Evolutionary conservation across 305 asterid species (phyloP).

Genomic region (Solanum hybrid): DNA sequence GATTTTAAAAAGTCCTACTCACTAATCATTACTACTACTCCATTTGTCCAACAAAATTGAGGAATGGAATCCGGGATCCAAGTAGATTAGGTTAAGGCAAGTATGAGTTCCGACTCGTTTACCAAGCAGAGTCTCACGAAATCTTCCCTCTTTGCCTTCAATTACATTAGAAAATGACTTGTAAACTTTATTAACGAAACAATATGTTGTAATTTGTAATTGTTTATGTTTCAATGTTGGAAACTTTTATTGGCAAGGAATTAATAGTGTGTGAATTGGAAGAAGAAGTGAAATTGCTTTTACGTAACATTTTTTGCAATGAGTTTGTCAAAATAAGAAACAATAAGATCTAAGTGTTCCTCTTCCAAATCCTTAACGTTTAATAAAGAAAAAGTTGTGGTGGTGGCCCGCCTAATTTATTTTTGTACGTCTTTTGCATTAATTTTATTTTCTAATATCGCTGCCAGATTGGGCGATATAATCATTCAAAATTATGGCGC

Average conservation of each 20-base stretch:
- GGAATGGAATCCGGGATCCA: too few species aligned
- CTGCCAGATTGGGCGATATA: not conserved
- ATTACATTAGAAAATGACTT: too few species aligned
- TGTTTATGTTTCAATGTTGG: not conserved
- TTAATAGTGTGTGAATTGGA: not conserved
- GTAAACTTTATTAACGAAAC: not conserved
- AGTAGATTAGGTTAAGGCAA: too few species aligned
- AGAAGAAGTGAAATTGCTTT: not conserved
- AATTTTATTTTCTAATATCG: not conserved
- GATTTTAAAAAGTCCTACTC: too few species aligned
- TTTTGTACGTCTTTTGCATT: not conserved
- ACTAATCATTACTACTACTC: too few species aligned
- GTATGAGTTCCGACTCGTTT: too few species aligned
- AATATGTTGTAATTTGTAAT: not conserved
- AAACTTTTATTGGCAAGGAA: not conserved
- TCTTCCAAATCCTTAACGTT: not conserved
- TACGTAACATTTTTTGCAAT: not conserved
- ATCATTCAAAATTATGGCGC: not conserved
- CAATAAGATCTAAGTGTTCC: not conserved
- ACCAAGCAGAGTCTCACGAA: too few species aligned
- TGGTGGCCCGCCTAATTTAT: not conserved
- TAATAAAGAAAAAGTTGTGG: not conserved
- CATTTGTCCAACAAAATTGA: too few species aligned
- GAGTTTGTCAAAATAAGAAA: not conserved
- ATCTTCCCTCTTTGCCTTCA: too few species aligned